A percentile compares a stretch with the other conserved stretches of the same genome.
Evolutionary conservation across 164 flowering plant species (phyloP).

Genomic region (Liriodendron chinense): DNA sequence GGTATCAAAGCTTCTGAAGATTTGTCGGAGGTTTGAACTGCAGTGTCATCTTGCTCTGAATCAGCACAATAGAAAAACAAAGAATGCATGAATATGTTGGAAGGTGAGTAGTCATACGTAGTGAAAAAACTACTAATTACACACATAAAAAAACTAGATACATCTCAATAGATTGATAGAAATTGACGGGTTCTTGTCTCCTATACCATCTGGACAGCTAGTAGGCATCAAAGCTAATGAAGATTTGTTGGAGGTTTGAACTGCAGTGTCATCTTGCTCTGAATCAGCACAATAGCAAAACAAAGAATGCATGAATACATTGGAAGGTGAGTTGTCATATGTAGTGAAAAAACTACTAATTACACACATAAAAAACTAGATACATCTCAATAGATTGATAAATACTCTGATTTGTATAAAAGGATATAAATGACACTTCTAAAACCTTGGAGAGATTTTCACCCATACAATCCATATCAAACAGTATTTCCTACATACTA

Average conservation of each 20-base stretch:
- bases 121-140: too few relatives aligned
- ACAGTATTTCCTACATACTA: too few relatives aligned
- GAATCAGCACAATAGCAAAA: conserved; percentile 14
- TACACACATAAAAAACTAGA: too few relatives aligned
- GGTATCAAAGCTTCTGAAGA: conserved; percentile 12
- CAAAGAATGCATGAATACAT: background rate
- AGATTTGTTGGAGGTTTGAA: conserved; percentile 14
- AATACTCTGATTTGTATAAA: background rate
- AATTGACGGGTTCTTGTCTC: conserved; percentile 18
- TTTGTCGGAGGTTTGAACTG: conserved; percentile 14
- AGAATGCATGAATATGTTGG: background rate
- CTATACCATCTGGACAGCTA: conserved; percentile 10
- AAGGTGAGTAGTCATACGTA: too few relatives aligned
- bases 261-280: conserved; percentile 31
- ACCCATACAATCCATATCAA: too few relatives aligned
- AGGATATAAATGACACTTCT: background rate
- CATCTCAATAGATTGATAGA: background rate
- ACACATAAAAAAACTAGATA: too few relatives aligned
- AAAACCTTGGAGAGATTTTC: too few relatives aligned
- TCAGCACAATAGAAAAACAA: conserved; percentile 4
- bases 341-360: background rate
- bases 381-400: background rate
- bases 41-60: conserved; percentile 35
- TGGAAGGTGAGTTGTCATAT: background rate
- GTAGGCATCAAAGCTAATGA: conserved; percentile 10